Evolutionary conservation across 257 asterid genomes (phyloP), one percentile per base, ranked within the genome.

Genomic region (Scutellaria barbata): DNA sequence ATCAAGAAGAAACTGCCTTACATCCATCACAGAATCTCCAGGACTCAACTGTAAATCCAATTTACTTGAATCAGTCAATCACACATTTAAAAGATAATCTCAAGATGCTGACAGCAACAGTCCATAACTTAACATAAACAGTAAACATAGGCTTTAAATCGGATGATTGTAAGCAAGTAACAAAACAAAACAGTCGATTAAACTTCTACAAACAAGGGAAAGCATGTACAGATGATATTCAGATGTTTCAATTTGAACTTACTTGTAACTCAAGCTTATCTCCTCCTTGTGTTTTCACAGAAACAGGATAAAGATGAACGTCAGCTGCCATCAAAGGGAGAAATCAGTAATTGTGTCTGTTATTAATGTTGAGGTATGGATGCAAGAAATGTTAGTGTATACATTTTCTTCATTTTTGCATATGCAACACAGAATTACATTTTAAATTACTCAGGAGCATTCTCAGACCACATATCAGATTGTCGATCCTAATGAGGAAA

Each of bases 21-120:
- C 96, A 73, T 95, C 99, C 97, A 92, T 88, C 8, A 89, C 98
- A 56, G 98, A 88, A 87, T 95, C 99, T 73, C 95, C 96, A 48
- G 99, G 99, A 74, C 96, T 92, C 85, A 95, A 83, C 99, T 95
- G 94, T 77, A 86, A 62, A 57, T 72, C 53, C 75, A 79, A 65
- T 61, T 77, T 37, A 37, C 51, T 69, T 57, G 41, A 59, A 66
- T 73, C 71, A 45, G 67, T 48, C 58, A 62, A 65, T 52, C 42
- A n/a, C 59, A 47, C 11, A 68, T 25, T 64, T 48, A 56, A 74
- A 74, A 43, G 35, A 10, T 41, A 6, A 57, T 41, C 35, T 1
- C 52, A 60, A 48, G 43, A 47, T 68, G 79, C 58, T 67, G 47
- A 39, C 14, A 60, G 33, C 63, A 57, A 33, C 43, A 61, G 35